Evolutionary conservation across 768 basidiomycete genomes (phyloP).

Genomic region (Termitomyces sp.): DNA sequence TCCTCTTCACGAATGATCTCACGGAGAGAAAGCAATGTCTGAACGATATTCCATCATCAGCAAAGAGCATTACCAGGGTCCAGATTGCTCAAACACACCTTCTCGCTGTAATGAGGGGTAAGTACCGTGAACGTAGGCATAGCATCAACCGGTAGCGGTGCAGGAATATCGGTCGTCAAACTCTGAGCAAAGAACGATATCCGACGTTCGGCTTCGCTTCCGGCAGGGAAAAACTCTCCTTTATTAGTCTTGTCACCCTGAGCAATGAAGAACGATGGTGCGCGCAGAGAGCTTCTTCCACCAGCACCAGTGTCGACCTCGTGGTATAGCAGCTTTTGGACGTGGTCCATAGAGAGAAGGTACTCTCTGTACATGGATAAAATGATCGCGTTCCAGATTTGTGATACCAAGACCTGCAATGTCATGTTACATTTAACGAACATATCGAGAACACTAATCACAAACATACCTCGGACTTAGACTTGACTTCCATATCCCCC

Average conservation of each 20-base stretch:
- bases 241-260: slow-evolving; percentile 83
- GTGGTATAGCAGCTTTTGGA: slow-evolving; percentile 96
- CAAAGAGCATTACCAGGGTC: neutral
- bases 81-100: slow-evolving; percentile 43
- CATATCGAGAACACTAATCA: neutral
- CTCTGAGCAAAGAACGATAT: slow-evolving; percentile 99
- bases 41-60: slow-evolving; percentile 22
- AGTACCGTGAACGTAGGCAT: slow-evolving; percentile 99
- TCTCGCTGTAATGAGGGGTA: slow-evolving; percentile 98
- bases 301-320: slow-evolving; percentile 81
- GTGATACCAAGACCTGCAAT: slow-evolving; percentile 86
- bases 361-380: slow-evolving; percentile 99
- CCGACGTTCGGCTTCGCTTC: slow-evolving; percentile 93
- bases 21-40: slow-evolving; percentile 92
- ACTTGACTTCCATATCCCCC: slow-evolving; percentile 94
- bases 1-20: slow-evolving; percentile 99
- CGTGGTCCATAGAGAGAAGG: slow-evolving; percentile 96
- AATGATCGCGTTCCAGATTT: slow-evolving; percentile 99
- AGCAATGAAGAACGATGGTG: slow-evolving; percentile 97
- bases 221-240: slow-evolving; percentile 88
- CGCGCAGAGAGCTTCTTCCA: slow-evolving; percentile 87
- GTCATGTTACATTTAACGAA: neutral
- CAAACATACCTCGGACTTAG: slow-evolving; percentile 92
- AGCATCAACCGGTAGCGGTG: slow-evolving; percentile 93
- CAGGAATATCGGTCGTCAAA: slow-evolving; percentile 90